These are phyloP conservation scores for Acer yangbiense DNA, from an alignment of 345 rosid genomes.

Conservation along the genomic window DNA sequence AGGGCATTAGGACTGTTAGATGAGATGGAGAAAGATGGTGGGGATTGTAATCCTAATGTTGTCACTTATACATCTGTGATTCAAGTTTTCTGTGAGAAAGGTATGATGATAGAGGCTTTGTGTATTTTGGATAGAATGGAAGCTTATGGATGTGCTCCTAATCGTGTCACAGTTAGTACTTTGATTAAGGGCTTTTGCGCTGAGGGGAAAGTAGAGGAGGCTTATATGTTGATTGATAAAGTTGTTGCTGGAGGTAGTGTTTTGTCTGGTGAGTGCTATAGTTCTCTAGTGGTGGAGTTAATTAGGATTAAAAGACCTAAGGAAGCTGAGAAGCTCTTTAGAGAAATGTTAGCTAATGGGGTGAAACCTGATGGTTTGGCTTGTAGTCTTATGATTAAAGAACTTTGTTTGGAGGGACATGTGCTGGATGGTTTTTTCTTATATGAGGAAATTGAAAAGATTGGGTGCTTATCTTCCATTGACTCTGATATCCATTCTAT, in stretches of 20 bases:
- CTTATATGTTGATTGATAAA: slow-evolving; percentile 57
- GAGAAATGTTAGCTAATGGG: slow-evolving; percentile 47
- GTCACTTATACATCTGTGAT: slow-evolving; percentile 72
- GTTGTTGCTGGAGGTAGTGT: slow-evolving; percentile 53
- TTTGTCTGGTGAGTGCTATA: slow-evolving; percentile 64
- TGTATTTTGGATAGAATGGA: slow-evolving; percentile 71
- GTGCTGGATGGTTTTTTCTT: slow-evolving; percentile 61
- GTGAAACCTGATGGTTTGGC: slow-evolving; percentile 70
- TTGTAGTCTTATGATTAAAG: slow-evolving; percentile 63
- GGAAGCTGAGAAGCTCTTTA: slow-evolving; percentile 65
- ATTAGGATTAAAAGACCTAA: slow-evolving; percentile 45
- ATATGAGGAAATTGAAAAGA: slow-evolving; percentile 54
- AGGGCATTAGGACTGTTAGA: slow-evolving; percentile 58
- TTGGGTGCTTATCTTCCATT: slow-evolving; percentile 41
- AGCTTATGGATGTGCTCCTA: slow-evolving; percentile 59
- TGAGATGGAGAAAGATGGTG: slow-evolving; percentile 71
- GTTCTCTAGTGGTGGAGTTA: slow-evolving; percentile 59
- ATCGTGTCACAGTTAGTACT: slow-evolving; percentile 64
- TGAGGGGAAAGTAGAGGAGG: slow-evolving; percentile 48
- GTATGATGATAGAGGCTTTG: slow-evolving; percentile 55
- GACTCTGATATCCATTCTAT: slow-evolving; percentile 62
- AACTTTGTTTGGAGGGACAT: slow-evolving; percentile 51
- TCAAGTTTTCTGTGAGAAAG: slow-evolving; percentile 59
- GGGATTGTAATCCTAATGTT: slow-evolving; percentile 58
- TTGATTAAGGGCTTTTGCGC: slow-evolving; percentile 64